Conservation (phyloP, 2,329 filamentous ascomycete species). For the Raffaelea deltoideospora region DNA sequence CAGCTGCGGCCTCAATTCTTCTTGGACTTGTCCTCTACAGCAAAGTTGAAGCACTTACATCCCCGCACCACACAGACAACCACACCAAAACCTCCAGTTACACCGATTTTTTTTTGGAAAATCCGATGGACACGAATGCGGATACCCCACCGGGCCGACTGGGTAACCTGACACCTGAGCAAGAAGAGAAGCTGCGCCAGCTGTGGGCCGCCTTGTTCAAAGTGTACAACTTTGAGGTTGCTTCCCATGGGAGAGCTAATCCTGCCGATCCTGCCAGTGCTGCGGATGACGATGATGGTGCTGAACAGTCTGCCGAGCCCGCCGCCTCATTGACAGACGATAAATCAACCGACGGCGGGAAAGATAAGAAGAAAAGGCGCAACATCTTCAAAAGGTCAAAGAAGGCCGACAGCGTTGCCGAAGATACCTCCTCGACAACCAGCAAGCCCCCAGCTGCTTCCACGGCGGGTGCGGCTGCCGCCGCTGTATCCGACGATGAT, state of each 20-base stretch:
- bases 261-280: constrained; percentile 11
- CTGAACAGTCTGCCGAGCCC: constrained; percentile 10
- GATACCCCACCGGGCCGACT: constrained; percentile 53
- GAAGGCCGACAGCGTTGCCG: constrained; percentile 32
- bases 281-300: constrained; percentile 12
- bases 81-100: neutral
- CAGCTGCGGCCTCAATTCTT: neutral
- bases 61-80: neutral
- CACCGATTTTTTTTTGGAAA: too few species aligned
- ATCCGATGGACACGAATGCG: too few species aligned
- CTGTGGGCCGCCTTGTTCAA: constrained; percentile 68
- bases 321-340: constrained; percentile 16
- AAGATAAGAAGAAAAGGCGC: constrained; percentile 62
- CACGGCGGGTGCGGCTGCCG: constrained; percentile 7
- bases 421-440: constrained; percentile 3
- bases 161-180: constrained; percentile 75
- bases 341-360: constrained; percentile 21
- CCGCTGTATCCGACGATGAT: constrained; percentile 47
- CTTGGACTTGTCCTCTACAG: neutral
- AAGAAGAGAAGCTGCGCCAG: constrained; percentile 77
- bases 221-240: constrained; percentile 49
- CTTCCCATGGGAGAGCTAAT: constrained; percentile 13
- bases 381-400: constrained; percentile 50
- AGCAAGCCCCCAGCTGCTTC: too few species aligned
- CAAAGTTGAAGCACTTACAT: neutral